Evolutionary conservation across 768 basidiomycete species (phyloP), one percentile per base, ranked within the genome.

Genomic region (Tricholoma flavovirens): DNA sequence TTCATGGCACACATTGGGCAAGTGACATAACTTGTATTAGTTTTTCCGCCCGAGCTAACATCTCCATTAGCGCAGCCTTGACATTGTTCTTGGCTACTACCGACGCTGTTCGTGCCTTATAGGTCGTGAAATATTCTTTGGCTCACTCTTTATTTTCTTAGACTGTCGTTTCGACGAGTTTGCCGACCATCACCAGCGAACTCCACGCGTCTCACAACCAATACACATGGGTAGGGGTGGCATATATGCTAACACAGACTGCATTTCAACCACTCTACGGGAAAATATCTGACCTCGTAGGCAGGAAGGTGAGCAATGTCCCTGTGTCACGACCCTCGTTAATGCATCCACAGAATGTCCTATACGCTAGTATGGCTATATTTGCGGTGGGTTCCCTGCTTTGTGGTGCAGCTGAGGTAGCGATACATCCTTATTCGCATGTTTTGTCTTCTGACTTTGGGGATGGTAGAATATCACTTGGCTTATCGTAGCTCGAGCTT

Each of bases 161-260:
- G 80, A 79, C 77, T 10, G 87, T 93, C 59, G 87, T 93, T 32
- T 93, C 91, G 33, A 93, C 91, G 15, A 83, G 83, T 64, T 70
- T 93, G 54, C 92, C 91, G 14, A 91, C 90, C 17, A 93, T 93
- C 58, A 76, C 84, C 14, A 82, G 78, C 56, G 80, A 90, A 40
- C 77, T 93, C 30, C 59, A 74, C 26, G 89, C 88, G 15, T 81
- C 86, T 30, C 79, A 83, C 55, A 79, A 73, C 52, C 83, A 91
- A 64, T 93, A 92, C 65, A 88, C 86, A 21, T 93, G 91, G 91
- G 87, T 93, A 50, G 87, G 84, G 15, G 86, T 90, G 30, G 79
- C 88, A 14, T 93, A 93, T 64, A 82, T 93, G 80, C 79, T 93
- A 56, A 90, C 90, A 1, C 90, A 93, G 64, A 93, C 90, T 0